These are phyloP conservation scores for Diddensiella transvaalensis DNA, from an alignment of 805 yeast species.

Conservation along the genomic window DNA sequence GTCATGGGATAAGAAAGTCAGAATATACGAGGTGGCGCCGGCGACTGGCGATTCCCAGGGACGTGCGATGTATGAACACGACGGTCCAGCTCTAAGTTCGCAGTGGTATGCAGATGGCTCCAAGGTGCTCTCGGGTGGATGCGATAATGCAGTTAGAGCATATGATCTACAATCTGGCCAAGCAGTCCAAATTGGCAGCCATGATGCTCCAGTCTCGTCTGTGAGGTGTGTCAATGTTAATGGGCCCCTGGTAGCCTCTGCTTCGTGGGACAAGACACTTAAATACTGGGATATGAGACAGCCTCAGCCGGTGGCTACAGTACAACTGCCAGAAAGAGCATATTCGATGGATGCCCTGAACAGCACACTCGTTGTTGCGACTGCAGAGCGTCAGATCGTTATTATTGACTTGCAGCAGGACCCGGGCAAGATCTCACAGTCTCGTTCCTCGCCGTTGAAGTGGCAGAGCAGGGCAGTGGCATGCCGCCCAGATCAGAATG, in stretches of 20 bases:
- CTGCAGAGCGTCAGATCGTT: conserved; percentile 82
- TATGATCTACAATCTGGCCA: conserved; percentile 84
- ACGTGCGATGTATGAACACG: conserved; percentile 84
- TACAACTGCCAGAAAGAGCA: conserved; percentile 84
- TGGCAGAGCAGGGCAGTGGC: conserved; percentile 81
- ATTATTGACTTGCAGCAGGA: conserved; percentile 63
- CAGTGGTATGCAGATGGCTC: conserved; percentile 87
- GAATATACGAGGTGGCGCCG: conserved; percentile 80
- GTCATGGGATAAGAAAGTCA: conserved; percentile 95
- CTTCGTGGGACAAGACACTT: conserved; percentile 94
- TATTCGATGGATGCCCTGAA: conserved; percentile 83
- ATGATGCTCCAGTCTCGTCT: conserved; percentile 72
- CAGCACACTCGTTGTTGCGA: conserved; percentile 82
- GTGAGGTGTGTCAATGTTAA: conserved; percentile 75
- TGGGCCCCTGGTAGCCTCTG: conserved; percentile 78
- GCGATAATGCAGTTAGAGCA: conserved; percentile 80
- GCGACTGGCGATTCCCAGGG: conserved; percentile 78
- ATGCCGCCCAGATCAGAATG: conserved; percentile 89
- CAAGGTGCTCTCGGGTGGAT: conserved; percentile 83
- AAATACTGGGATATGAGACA: conserved; percentile 93
- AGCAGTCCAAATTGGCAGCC: conserved; percentile 77
- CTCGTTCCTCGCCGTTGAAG: conserved; percentile 73
- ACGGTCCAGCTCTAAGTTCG: conserved; percentile 77
- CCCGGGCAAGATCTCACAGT: conserved; percentile 79
- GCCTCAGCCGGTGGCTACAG: conserved; percentile 68